phyloP scores from a whole-genome alignment of 2,329 filamentous ascomycete species.

The Trichoderma oligosporum region DNA sequence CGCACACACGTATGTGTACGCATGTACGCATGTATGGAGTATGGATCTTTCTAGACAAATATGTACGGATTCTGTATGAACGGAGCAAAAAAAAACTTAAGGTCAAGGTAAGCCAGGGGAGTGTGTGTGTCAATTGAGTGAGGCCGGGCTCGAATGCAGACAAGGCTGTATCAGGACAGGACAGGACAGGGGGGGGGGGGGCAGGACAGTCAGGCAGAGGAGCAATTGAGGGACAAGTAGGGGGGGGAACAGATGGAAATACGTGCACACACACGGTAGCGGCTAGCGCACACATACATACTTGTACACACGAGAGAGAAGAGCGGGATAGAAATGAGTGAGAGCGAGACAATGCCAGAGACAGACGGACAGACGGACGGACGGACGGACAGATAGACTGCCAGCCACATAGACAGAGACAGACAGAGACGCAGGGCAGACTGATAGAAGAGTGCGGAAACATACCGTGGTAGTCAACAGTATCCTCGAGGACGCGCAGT shows the following conservation, averaged over 20 bases:
- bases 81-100: slow-evolving; percentile 4
- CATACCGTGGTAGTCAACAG: slow-evolving; percentile 47
- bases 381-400: no score
- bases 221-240: not conserved
- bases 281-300: slow-evolving; percentile 1
- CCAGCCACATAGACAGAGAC: not conserved
- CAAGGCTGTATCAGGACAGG: slow-evolving; percentile 18
- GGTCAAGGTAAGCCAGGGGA: slow-evolving; percentile 8
- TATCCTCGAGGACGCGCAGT: slow-evolving; percentile 46
- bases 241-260: slow-evolving; percentile 7
- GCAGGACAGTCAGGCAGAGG: not conserved
- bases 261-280: slow-evolving; percentile 11
- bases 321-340: not conserved
- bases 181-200: slow-evolving; percentile 1
- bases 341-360: slow-evolving; percentile 9
- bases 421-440: slow-evolving; percentile 16
- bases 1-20: not conserved
- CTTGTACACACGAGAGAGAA: slow-evolving; percentile 14
- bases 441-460: slow-evolving; percentile 25
- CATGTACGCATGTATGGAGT: not conserved
- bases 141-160: slow-evolving; percentile 16
- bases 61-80: not conserved
- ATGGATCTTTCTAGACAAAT: not conserved
- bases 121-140: slow-evolving; percentile 10
- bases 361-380: not conserved